Evolutionary conservation across 2,329 filamentous ascomycete genomes (phyloP), one percentile per base, ranked within the genome.

Genomic region (Herpotrichia juniperi): DNA sequence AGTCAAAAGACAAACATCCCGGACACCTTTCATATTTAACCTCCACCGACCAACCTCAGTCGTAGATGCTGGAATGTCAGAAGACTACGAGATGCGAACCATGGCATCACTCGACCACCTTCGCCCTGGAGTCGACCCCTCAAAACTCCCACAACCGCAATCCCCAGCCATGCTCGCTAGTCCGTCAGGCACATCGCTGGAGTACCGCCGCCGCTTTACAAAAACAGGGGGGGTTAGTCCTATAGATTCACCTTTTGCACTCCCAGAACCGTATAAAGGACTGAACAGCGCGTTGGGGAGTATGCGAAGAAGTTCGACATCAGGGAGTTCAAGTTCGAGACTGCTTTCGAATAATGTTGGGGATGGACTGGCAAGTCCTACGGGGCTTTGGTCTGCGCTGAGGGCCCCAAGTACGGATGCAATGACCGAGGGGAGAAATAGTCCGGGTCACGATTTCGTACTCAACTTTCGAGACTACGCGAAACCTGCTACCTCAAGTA

Each of bases 81-180:
- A 87, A 16, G 78, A 85, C 48, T 93, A 91, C 67, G 89, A 93
- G 53, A 83, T 93, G 61, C 86, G 85, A 57, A 73, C 93, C 12
- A 82, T 88, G n/a, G 88, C 88, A 25, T 91, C 85, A 48, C 87
- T 86, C 0, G 89, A 93, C 26, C 90, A 94, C 65, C 75, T 93
- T 2, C 82, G 85, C 5, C 76, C 81, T 1, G 79, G 78, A 1
- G 71, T 71, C 7, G 76, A 80, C 52, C 76, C 78, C 5, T 64
- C 73, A 10, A 68, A 63, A 37, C 59, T 62, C 6, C 59, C 55
- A 49, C 64, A 67, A 28, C 39, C 65, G 10, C 59, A 64, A 24
- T 74, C 73, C 1, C 73, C 72, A 3, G 63, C 64, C 3, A 53
- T 68, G 8, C 40, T 61, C 9, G 48, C 61, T 30, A 71, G 56